Evolutionary conservation across 2,329 filamentous ascomycete genomes (phyloP), one percentile per base, ranked within the genome.

Genomic region (Fusarium coicis): DNA sequence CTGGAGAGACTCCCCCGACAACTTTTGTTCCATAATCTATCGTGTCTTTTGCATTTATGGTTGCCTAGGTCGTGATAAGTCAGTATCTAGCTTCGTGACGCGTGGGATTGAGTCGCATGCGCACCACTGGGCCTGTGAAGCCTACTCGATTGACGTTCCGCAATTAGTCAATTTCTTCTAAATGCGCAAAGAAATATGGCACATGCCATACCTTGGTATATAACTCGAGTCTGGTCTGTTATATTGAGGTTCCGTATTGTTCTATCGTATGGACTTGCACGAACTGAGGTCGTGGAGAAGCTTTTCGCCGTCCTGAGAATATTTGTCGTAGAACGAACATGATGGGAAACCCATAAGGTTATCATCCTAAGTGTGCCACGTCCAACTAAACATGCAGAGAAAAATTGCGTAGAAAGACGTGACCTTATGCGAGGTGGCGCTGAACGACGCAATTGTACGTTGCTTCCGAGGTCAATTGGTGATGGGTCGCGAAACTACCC

Each of bases 1-100:
- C 80, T 0, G 82, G 81, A 1, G 82, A 83, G 6, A 84, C 81
- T 16, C 82, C 82, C 4, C 82, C 82, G 1, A 83, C 81, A 11
- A 84, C 73, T 0, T 79, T 78, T 4, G 82, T 84, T 11, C 82
- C 82, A 56, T 84, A 84, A 2, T 66, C 79, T 40, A 84, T 81
- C 0, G 83, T 84, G 23, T 83, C 81, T 54, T 76, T 76, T 0
- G 82, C 81, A 63, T 84, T 84, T 10, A 76, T 63, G 0, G 82
- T 84, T 7, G 83, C 83, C 82, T 83, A 26, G 5, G 11, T 15
- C 5, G 18, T 34, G 7, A 9, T 18, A 23, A 19, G 63, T 66
- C 28, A 66, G 62, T 43, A 26, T 42, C 10, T 6, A n/a, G 36
- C 32, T 47, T 19, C 30, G 16, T 16, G 30, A 39, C 43, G 32